Evolutionary conservation across 2,329 filamentous ascomycete species (phyloP), one percentile per base, ranked within the genome.

Genomic region (Didymella arachidicola): DNA sequence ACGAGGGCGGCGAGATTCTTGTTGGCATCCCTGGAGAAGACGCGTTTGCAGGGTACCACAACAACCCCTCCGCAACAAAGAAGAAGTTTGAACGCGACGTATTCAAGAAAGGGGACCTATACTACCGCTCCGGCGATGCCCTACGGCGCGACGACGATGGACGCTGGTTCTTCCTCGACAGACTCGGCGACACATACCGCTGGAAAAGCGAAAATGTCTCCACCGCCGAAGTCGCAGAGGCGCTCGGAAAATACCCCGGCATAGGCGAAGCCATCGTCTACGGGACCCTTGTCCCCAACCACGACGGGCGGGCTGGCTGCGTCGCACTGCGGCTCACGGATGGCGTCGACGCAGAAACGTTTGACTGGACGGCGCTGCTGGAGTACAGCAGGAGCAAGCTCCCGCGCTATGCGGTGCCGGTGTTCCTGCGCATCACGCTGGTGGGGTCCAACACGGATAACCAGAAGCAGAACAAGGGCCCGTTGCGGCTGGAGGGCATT

Each of bases 381-480:
- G 59, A 59, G 12, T 69, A 72, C 52, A 60, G 63, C 19, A 60
- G 59, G 19, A 62, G 57, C 7, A 69, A 72, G 45, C 52, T 93
- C 18, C 90, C 90, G 0, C 83, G 81, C 61, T 93, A 93, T 68
- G 90, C 90, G 0, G 88, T 93, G 1, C 90, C 90, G 0, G 74
- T 92, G 2, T 93, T 93, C 77, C 65, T 93, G 45, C 81, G 89
- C 0, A 72, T 91, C 14, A 82, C 90, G 4, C 75, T 80, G 22
- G 80, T 79, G 30, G 81, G 82, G 44, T 84, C 81, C 36, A 84
- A 87, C 11, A 89, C 86, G 58, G 87, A 89, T 68, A 93, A 92
- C 66, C 89, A 92, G 72, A 93, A 93, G 78, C 89, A 92, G 75
- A 90, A 91, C 68, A 93, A 93, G 73, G 82, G 86, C 2, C 87